Percentiles rank a stretch among this genome's conserved stretches.
These are phyloP conservation scores for Corchorus capsularis DNA, from an alignment of 345 rosid species.

Conservation along the genomic window DNA sequence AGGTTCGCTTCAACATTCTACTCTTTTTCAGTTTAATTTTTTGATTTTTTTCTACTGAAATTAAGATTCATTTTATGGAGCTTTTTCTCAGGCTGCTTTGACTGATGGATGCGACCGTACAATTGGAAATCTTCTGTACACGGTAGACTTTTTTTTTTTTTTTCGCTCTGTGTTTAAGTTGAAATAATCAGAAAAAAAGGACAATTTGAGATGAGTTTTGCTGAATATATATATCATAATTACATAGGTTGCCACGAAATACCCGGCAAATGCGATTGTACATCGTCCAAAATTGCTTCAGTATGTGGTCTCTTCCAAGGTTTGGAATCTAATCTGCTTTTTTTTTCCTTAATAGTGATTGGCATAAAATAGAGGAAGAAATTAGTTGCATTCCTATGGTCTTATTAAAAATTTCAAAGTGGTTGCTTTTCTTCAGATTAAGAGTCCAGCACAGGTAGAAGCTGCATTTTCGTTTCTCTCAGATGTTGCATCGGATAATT, in stretches of 20 bases:
- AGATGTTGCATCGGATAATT: slow-evolving; percentile 51
- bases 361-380: neutral
- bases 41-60: neutral
- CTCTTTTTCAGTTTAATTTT: slow-evolving; percentile 7
- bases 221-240: slow-evolving; percentile 3
- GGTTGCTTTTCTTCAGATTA: slow-evolving; percentile 53
- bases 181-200: neutral
- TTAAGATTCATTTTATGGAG: neutral
- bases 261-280: slow-evolving; percentile 68
- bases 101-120: slow-evolving; percentile 78
- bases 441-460: slow-evolving; percentile 84
- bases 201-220: neutral
- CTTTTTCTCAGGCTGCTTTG: slow-evolving; percentile 67
- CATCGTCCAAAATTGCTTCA: slow-evolving; percentile 78
- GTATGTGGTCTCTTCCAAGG: slow-evolving; percentile 72
- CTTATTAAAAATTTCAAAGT: neutral
- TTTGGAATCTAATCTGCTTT: slow-evolving; percentile 20
- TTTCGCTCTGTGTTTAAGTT: neutral
- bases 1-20: slow-evolving; percentile 45
- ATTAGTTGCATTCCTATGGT: neutral
- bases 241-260: slow-evolving; percentile 82
- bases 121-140: slow-evolving; percentile 80
- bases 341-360: neutral
- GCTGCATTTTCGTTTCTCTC: slow-evolving; percentile 75
- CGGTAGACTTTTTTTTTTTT: slow-evolving; percentile 40